Evolutionary conservation across 495 filamentous ascomycete species (phyloP), one percentile per base, ranked within the genome.

Genomic region (Neurospora sp.): DNA sequence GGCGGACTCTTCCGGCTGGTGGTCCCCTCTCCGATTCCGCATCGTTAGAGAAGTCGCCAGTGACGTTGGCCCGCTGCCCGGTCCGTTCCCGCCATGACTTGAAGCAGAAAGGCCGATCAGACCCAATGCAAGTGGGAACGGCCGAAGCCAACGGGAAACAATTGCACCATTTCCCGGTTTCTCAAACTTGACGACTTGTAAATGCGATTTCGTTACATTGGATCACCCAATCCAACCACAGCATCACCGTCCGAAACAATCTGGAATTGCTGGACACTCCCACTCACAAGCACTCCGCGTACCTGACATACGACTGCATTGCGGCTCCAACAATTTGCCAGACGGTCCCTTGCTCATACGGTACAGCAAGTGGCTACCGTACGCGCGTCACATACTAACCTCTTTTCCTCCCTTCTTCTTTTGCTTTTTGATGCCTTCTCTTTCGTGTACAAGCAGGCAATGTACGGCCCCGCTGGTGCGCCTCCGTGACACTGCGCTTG

Each of bases 401-500:
- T 40, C n/a, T 41, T 31, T 68, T 20, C 20, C 9, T 65, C 9
- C 14, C 65, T 27, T 40, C n/a, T 59, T 40, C 4, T 20, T 31
- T 38, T 22, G 18, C 65, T 69, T 73, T 75, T 74, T 76, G 31
- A 76, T 76, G 74, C 61, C 70, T 74, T 70, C 68, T 53, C 74
- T 76, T 40, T 59, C 22, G 74, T 59, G 35, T 72, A 35, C 27
- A 35, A 65, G 74, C 69, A 72, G 76, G 71, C 74, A 73, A 42
- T 65, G 70, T 69, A 74, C 74, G 59, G 72, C 76, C 72, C 69
- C 76, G 73, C 76, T 79, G 74, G 69, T 80, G 75, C 79, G 76
- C 75, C 76, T 80, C 68, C 74, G 75, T 79, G 71, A 79, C 71
- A 74, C 78, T 73, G 38, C 68, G 59, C 38, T 69, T 76, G 78